Base-by-base conservation (phyloP, 2,329 filamentous ascomycete genomes). In the Dactylella cylindrospora region DNA sequence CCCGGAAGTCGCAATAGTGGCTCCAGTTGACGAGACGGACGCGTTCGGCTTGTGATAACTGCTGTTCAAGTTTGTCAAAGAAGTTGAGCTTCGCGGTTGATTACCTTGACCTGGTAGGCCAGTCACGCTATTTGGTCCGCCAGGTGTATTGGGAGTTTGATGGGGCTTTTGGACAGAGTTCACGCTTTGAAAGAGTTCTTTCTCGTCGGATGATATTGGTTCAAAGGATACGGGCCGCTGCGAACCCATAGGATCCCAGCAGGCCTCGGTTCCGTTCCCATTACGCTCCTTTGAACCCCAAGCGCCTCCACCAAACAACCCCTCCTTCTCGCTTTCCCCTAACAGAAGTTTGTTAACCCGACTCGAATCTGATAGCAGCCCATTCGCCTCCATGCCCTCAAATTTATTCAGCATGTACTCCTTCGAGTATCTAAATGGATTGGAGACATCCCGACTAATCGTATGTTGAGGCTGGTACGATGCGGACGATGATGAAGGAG, bases 281-380 rank as follows among this genome's bases (percentile, higher is more conserved):
- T 44, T 61, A 35, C 55, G 55, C 6, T 61, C 55, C 17, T 53
- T 61, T 2, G 54, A 50, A 13, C 39, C 45, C 45, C 33, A 61
- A 19, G 22, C 25, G 23, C 47, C 36, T 46, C 51, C 54, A 49
- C 49, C 40, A 47, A 55, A 64, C 33, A 73, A 62, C 73, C 65
- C 70, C 84, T 82, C 75, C 84, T 81, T 74, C 76, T 80, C 73
- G 85, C 79, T 57, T 80, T 75, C 70, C 95, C 88, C 93, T 91
- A 98, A 73, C 90, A 97, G 33, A 91, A 82, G 65, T 93, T 47
- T 53, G 8, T 36, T 47, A 29, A 61, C 22, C 26, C 50, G 46
- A 15, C n/a, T 36, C 13, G 32, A 41, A 19, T 61, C 55, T 15
- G 55, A 46, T 12, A 61, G 29, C 7, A 25, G 20, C 5, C 55